Conservation (phyloP, 139 green algal genomes). For the Edaphochlamys debaryana region DNA sequence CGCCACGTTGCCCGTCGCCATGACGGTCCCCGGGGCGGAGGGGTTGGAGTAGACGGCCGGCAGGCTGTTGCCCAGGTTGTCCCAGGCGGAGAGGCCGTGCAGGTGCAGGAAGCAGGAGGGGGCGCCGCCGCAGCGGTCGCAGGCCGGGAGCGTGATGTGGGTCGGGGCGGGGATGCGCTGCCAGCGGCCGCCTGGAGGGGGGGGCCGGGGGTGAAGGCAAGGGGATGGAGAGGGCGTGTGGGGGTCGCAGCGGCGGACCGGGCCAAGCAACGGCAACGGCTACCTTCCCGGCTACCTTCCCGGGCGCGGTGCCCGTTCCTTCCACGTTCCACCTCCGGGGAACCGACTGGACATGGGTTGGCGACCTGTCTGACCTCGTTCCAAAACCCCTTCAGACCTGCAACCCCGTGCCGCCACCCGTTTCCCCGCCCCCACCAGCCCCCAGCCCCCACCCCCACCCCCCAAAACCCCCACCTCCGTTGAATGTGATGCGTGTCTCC, state of each 20-base stretch:
- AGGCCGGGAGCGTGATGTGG: conserved; percentile 54
- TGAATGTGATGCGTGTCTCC: conserved; percentile 81
- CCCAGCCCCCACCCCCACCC: no score
- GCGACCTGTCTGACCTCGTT: no score
- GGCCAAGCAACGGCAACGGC: no score
- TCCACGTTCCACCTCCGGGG: no score
- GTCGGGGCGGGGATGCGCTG: conserved; percentile 61
- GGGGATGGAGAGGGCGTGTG: neutral
- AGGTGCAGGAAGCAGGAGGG: conserved; percentile 77
- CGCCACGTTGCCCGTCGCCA: conserved; percentile 89
- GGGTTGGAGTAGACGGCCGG: conserved; percentile 89
- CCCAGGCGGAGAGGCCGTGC: conserved; percentile 76
- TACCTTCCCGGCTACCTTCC: no score
- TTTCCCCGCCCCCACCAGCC: no score
- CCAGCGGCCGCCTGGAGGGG: conserved; percentile 59
- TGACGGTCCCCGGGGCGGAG: conserved; percentile 86
- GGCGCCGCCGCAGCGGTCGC: conserved; percentile 47
- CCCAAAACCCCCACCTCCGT: no score
- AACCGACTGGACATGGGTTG: no score
- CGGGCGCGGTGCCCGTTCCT: no score
- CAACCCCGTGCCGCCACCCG: no score
- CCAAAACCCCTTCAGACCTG: no score
- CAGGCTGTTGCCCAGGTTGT: conserved; percentile 43
- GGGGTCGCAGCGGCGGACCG: no score
- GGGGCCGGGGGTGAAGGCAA: neutral